Percentiles rank a stretch among this genome's conserved stretches.
Conservation (phyloP, 2,329 filamentous ascomycete genomes). For the Pseudocercospora crystallina region DNA sequence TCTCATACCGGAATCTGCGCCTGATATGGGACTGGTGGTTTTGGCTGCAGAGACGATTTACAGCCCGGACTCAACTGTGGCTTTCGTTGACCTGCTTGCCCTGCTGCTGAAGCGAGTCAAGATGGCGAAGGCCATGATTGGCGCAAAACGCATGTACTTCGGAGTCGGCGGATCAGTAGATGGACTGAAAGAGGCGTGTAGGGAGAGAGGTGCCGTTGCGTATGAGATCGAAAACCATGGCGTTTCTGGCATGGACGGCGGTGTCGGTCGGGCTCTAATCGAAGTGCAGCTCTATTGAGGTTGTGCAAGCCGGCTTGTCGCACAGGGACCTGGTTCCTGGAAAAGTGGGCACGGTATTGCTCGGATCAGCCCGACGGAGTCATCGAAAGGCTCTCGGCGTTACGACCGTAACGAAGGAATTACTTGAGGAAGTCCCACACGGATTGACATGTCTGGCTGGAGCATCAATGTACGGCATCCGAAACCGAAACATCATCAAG, state of each 20-base stretch:
- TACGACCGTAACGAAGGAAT: no score
- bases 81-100: constrained; percentile 68
- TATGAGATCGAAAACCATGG: constrained; percentile 50
- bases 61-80: constrained; percentile 67
- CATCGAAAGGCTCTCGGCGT: no score
- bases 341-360: no score
- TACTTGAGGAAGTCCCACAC: no score
- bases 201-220: constrained; percentile 44
- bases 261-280: constrained; percentile 48
- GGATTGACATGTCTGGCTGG: no score
- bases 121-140: constrained; percentile 64
- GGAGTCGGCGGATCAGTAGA: constrained; percentile 80
- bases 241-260: constrained; percentile 43
- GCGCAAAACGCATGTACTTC: constrained; percentile 79
- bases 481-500: no score
- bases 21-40: constrained; percentile 52
- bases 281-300: constrained; percentile 44
- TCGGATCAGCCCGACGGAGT: no score
- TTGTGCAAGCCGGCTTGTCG: no score
- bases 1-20: constrained; percentile 48
- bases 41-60: constrained; percentile 83
- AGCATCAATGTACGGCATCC: no score
- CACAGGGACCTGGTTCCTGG: no score
- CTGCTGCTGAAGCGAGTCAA: constrained; percentile 55
- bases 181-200: constrained; percentile 59